Evolutionary conservation across 1,284 basidiomycete species (phyloP).

Genomic region (Ustilago tritici): DNA sequence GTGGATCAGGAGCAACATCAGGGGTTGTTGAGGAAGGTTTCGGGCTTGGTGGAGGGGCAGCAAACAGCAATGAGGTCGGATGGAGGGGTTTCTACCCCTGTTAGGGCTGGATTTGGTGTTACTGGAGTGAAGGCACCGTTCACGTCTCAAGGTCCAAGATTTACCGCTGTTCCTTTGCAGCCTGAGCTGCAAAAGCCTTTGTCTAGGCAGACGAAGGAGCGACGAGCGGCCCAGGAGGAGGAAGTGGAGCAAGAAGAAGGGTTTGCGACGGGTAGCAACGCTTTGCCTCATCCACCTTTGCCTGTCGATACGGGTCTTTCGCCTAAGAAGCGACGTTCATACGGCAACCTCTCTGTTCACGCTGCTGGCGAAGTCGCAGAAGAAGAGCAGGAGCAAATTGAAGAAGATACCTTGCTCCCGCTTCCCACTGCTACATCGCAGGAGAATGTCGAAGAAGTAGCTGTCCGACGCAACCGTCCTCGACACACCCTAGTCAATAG

Average conservation of each 20-base stretch:
- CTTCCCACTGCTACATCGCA: slow-evolving; percentile 10
- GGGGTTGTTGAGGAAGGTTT: slow-evolving; percentile 34
- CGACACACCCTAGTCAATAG: slow-evolving; percentile 49
- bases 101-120: slow-evolving; percentile 9
- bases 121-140: slow-evolving; percentile 26
- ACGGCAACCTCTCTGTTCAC: slow-evolving; percentile 45
- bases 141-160: slow-evolving; percentile 22
- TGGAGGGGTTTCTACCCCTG: slow-evolving; percentile 16
- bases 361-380: slow-evolving; percentile 10
- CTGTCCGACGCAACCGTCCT: slow-evolving; percentile 29
- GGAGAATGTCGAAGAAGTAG: slow-evolving; percentile 4
- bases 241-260: slow-evolving; percentile 9
- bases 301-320: slow-evolving; percentile 29
- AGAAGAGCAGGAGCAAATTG: slow-evolving; percentile 5
- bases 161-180: slow-evolving; percentile 27
- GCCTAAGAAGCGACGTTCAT: slow-evolving; percentile 44
- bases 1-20: slow-evolving; percentile 19
- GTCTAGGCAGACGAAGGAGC: not conserved
- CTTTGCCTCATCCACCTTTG: slow-evolving; percentile 24
- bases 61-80: not conserved
- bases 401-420: slow-evolving; percentile 30
- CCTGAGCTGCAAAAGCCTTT: slow-evolving; percentile 26
- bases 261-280: slow-evolving; percentile 10
- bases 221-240: not conserved
- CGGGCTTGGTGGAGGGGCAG: slow-evolving; percentile 14